Evolutionary conservation across 2,329 filamentous ascomycete species (phyloP), one percentile per base, ranked within the genome.

Genomic region (Stachybotrys echinatus): DNA sequence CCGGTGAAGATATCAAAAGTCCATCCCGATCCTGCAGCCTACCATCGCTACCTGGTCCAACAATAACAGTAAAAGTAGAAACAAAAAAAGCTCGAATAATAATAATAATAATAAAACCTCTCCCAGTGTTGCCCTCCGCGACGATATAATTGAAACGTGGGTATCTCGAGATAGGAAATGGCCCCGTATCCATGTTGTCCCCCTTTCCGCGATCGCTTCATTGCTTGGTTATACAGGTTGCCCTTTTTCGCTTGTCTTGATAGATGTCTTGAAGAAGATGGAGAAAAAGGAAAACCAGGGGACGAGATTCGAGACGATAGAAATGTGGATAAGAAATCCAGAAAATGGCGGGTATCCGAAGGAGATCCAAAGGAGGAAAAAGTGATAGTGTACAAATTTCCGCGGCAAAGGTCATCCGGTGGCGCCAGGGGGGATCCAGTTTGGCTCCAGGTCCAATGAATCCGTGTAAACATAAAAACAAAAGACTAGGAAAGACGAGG

Each of bases 121-220:
- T n/a, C n/a, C n/a, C n/a, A n/a, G n/a, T n/a, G n/a, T n/a, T n/a
- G 27, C 27, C 44, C 44, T 31, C 23, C 27, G 44, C 44, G 23
- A 46, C 27, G 44, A 34, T 17, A 27, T 10, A 46, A 46, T 46
- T 46, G 44, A 51, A 55, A 59, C 55, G 57, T 55, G 66, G 66
- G 66, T 68, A 68, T 68, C 66, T 66, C 60, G 58, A 65, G 59
- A 65, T 61, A 61, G 61, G 60, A 65, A 60, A 65, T 61, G 55
- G 57, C 57, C 58, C 61, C 63, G 56, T 56, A 58, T 60, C 56
- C 54, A 59, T 60, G 51, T 51, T 54, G 55, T 47, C 50, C 58
- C 58, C 56, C 14, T 34, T 34, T 59, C 56, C 55, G 53, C 53
- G 52, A 54, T 42, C 58, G 61, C 58, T 59, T 61, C 60, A 58